These are phyloP conservation scores for Talaromyces stipitatus DNA, from an alignment of 495 filamentous ascomycete species.

Conservation along the genomic window DNA sequence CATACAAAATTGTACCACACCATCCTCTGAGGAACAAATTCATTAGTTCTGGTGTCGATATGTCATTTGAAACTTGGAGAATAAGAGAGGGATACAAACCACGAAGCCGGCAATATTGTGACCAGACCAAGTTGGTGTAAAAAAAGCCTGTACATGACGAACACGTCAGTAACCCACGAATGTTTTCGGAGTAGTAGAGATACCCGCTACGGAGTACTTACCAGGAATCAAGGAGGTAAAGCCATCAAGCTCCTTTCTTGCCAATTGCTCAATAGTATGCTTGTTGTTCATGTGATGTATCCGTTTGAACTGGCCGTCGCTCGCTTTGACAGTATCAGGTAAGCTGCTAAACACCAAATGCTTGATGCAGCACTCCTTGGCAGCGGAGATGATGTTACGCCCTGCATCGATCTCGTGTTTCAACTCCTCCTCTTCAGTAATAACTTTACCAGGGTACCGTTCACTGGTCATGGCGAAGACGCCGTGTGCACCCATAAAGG, in stretches of 20 bases:
- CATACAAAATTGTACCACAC: slow-evolving; percentile 11
- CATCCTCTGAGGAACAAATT: slow-evolving; percentile 9
- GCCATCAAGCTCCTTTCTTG: slow-evolving; percentile 7
- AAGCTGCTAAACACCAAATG: slow-evolving; percentile 32
- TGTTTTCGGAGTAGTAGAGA: not conserved
- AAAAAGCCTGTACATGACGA: slow-evolving; percentile 11
- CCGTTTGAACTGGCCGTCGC: slow-evolving; percentile 6
- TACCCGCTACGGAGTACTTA: slow-evolving; percentile 3
- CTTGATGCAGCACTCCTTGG: slow-evolving; percentile 20
- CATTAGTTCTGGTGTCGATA: slow-evolving; percentile 4
- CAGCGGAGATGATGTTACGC: slow-evolving; percentile 23
- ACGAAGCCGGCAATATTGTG: slow-evolving; percentile 13
- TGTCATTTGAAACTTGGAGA: not conserved
- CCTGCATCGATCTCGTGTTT: slow-evolving; percentile 22
- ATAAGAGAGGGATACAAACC: slow-evolving; percentile 3
- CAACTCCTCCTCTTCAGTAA: slow-evolving; percentile 19
- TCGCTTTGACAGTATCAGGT: slow-evolving; percentile 13
- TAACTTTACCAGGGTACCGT: slow-evolving; percentile 2
- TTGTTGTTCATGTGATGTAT: slow-evolving; percentile 16
- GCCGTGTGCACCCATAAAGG: slow-evolving; percentile 21
- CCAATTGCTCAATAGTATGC: slow-evolving; percentile 9
- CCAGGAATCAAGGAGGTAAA: slow-evolving; percentile 14
- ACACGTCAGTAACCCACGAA: not conserved
- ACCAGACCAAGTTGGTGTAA: slow-evolving; percentile 12
- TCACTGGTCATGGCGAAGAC: slow-evolving; percentile 32